Evolutionary conservation across 371 early-diverging fungal species (phyloP), one percentile per base, ranked within the genome.

Genomic region (Umbelopsis sp.): DNA sequence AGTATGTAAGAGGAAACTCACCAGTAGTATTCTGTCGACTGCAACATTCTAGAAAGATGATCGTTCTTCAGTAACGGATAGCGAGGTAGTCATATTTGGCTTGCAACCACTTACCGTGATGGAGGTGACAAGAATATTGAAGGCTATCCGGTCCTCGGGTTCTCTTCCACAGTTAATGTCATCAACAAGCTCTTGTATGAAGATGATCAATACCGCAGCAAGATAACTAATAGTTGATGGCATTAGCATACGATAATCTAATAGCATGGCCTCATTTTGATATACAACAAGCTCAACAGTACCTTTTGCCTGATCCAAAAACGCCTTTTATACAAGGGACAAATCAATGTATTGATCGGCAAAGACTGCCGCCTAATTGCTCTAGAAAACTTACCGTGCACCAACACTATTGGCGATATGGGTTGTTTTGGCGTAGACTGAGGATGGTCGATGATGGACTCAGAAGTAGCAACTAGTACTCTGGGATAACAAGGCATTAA

Each of bases 281-380:
- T 48, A 0, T 1, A 20, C 48, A 41, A 48, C 48, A 48, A 18
- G 18, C 20, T 12, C 5, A 7, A 4, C 7, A 37, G 70, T 83
- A 83, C 88, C 94, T 90, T 77, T 93, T 93, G 29, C 93, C 92
- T 0, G 93, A 89, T 7, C 93, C 93, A 77, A 91, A 93, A 3
- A 92, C 92, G 76, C 82, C 90, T 77, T 46, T 48, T 1, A 29
- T 29, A 4, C 50, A 25, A 24, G 4, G 5, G 22, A 52, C 35
- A 29, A 52, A 65, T 63, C 5, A n/a, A 41, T 7, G 12, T 41
- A 41, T 41, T 41, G 41, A 7, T 12, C 12, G 7, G 10, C 10
- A 7, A 41, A 41, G 2, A 22, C 41, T 0, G 1, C 12, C 41
- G 12, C 41, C 12, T 5, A 41, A 41, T 10, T 41, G 5, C 1